phyloP scores from a whole-genome alignment of 2,329 filamentous ascomycete genomes.

The Aspergillus brasiliensis region DNA sequence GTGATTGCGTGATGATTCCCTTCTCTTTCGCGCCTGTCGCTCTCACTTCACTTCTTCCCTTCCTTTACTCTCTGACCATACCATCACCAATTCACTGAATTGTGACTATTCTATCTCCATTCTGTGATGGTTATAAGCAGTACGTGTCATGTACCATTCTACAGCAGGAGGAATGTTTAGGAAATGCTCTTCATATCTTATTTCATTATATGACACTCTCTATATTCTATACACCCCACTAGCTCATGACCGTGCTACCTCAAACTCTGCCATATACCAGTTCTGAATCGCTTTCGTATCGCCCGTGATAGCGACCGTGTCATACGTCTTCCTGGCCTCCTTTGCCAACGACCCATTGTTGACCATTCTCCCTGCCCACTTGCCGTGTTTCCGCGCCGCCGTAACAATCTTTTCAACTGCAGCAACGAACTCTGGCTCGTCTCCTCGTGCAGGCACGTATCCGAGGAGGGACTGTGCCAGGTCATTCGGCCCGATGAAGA shows the following conservation, averaged over 20 bases:
- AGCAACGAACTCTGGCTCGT: conserved; percentile 58
- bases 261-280: conserved; percentile 50
- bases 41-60: too few species aligned
- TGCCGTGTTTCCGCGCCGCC: conserved; percentile 63
- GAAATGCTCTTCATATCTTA: too few species aligned
- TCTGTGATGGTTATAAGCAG: too few species aligned
- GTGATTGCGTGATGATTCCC: too few species aligned
- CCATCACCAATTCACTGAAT: too few species aligned
- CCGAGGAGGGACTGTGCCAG: conserved; percentile 57
- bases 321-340: conserved; percentile 41
- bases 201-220: too few species aligned
- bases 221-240: background rate
- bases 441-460: conserved; percentile 57
- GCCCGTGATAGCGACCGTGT: conserved; percentile 50
- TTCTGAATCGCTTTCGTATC: conserved; percentile 54
- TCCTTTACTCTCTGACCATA: too few species aligned
- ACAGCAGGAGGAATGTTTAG: too few species aligned
- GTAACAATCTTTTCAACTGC: conserved; percentile 62
- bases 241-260: conserved; percentile 40
- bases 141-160: too few species aligned
- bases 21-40: too few species aligned
- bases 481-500: background rate
- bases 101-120: too few species aligned
- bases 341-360: conserved; percentile 49
- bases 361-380: conserved; percentile 62